Percentiles rank a stretch among this genome's conserved stretches.
These are phyloP conservation scores for Colletotrichum limetticola DNA, from an alignment of 2,329 filamentous ascomycete species.

Conservation along the genomic window DNA sequence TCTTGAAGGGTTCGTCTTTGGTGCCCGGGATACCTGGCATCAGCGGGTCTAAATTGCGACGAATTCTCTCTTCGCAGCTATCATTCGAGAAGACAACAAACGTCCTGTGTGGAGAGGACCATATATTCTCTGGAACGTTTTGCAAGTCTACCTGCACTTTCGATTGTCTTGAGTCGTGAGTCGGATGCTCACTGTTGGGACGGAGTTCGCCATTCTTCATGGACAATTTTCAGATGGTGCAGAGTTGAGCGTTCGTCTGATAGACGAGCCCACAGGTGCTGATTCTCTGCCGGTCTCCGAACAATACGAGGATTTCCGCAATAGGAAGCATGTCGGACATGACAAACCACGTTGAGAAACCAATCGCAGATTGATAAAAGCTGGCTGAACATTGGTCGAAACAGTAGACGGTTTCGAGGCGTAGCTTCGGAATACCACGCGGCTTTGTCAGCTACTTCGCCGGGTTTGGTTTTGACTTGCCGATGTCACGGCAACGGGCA, in stretches of 20 bases:
- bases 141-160: not conserved
- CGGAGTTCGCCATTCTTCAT: not conserved
- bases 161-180: conserved; percentile 2
- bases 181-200: not conserved
- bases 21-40: not conserved
- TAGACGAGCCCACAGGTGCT: not conserved
- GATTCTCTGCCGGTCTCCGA: not conserved
- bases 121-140: not conserved
- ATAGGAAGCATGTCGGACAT: not conserved
- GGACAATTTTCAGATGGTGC: not conserved
- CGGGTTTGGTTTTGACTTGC: not conserved
- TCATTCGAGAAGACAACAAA: not conserved
- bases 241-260: conserved; percentile 15
- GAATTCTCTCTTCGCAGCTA: not conserved
- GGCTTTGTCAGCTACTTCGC: not conserved
- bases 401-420: not conserved
- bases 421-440: not conserved
- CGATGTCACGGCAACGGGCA: not conserved
- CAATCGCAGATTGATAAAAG: not conserved
- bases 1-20: conserved; percentile 11
- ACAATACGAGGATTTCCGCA: not conserved
- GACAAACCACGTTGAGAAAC: not conserved
- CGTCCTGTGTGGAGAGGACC: not conserved
- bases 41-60: not conserved
- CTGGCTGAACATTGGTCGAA: not conserved